Conservation (phyloP, 2,329 filamentous ascomycete genomes). For the Fusarium sp. region DNA sequence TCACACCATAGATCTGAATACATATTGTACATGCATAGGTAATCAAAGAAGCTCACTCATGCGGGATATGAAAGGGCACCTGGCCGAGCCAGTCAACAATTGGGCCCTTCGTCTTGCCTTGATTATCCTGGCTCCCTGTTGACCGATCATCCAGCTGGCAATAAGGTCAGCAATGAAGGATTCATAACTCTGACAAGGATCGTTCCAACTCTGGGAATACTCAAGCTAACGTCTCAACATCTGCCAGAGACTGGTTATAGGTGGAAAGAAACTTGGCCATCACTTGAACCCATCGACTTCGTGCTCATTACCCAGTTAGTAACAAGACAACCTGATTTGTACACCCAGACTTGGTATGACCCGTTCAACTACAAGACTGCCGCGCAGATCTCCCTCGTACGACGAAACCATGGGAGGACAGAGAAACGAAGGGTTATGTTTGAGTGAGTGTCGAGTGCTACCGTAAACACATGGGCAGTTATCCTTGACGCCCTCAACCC, state of each 20-base stretch:
- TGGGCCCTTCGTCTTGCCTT: neutral
- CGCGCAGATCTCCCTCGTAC: conserved; percentile 11
- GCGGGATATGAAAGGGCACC: neutral
- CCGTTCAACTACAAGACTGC: neutral
- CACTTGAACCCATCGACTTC: conserved; percentile 5
- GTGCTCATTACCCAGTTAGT: conserved; percentile 26
- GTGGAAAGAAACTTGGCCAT: neutral
- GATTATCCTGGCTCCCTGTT: neutral
- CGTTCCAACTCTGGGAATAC: neutral
- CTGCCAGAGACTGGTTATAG: neutral
- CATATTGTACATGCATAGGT: neutral
- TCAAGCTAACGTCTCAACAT: neutral
- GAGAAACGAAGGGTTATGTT: conserved; percentile 1
- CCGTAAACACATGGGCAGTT: conserved; percentile 1
- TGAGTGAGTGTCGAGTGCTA: conserved; percentile 3
- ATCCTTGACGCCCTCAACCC: conserved; percentile 4
- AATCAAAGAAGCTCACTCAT: neutral
- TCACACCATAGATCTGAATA: neutral
- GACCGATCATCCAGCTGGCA: neutral
- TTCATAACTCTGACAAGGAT: neutral
- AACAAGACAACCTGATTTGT: conserved; percentile 20
- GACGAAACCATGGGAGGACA: conserved; percentile 4
- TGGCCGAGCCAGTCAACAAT: neutral
- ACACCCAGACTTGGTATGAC: conserved; percentile 1
- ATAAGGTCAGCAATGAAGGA: neutral